A percentile compares a stretch with the other conserved stretches of the same genome.
Evolutionary conservation across 208 protist species (phyloP).

Genomic region (Trypanosoma cruzi): DNA sequence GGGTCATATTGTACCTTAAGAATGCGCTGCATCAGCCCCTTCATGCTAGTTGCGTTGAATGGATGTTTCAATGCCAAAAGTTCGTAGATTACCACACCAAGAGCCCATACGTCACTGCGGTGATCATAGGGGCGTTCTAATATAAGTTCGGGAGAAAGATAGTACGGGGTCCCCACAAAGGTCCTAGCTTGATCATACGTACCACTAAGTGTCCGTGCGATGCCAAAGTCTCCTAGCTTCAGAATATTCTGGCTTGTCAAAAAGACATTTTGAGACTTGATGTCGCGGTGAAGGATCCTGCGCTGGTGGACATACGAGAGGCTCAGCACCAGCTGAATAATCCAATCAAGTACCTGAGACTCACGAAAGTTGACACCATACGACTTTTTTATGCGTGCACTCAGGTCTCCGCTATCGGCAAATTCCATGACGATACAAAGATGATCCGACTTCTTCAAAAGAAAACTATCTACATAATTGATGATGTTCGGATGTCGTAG

Average conservation of each 20-base stretch:
- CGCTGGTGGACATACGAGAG: slow-evolving; percentile 92
- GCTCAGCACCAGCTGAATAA: slow-evolving; percentile 91
- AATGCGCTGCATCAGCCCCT: slow-evolving; percentile 90
- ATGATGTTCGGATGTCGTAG: slow-evolving; percentile 96
- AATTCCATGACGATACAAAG: slow-evolving; percentile 95
- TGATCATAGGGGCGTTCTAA: slow-evolving; percentile 93
- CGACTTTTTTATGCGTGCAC: slow-evolving; percentile 75
- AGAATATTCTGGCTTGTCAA: slow-evolving; percentile 85
- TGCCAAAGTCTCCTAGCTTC: slow-evolving; percentile 96
- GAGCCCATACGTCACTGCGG: slow-evolving; percentile 94
- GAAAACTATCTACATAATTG: slow-evolving; percentile 93
- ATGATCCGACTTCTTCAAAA: slow-evolving; percentile 85
- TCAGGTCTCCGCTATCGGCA: slow-evolving; percentile 89
- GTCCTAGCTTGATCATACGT: slow-evolving; percentile 94
- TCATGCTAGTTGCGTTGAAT: slow-evolving; percentile 90
- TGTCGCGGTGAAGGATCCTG: slow-evolving; percentile 94
- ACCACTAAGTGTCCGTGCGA: slow-evolving; percentile 84
- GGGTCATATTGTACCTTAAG: slow-evolving; percentile 87
- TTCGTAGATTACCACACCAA: slow-evolving; percentile 93
- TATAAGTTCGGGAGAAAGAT: slow-evolving; percentile 94
- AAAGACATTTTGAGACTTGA: slow-evolving; percentile 96
- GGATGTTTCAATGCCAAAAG: slow-evolving; percentile 85
- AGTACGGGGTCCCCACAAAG: slow-evolving; percentile 95
- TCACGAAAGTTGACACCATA: slow-evolving; percentile 84
- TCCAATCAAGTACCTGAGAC: slow-evolving; percentile 85